phyloP scores from a whole-genome alignment of 306 rosid species.

The Glycine latifolia region DNA sequence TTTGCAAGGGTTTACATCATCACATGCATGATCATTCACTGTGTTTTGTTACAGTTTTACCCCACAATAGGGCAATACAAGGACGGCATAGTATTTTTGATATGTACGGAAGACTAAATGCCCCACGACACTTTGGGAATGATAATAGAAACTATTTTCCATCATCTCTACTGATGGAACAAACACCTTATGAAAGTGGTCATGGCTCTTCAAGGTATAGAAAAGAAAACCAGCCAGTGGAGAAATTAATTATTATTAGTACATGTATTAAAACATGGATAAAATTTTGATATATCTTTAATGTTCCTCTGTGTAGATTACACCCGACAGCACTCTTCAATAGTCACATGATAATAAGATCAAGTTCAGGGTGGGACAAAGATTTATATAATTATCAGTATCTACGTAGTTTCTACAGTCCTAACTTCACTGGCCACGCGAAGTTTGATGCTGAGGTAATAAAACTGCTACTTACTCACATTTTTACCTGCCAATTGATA shows the following conservation, averaged over 20 bases:
- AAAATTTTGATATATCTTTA: constrained; percentile 4
- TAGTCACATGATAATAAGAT: constrained; percentile 43
- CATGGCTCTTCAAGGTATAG: constrained; percentile 60
- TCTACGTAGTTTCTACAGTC: constrained; percentile 38
- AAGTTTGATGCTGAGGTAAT: constrained; percentile 50
- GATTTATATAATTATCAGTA: constrained; percentile 40
- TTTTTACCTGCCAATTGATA: constrained; percentile 3
- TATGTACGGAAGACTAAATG: constrained; percentile 59
- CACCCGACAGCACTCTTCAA: constrained; percentile 32
- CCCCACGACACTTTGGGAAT: constrained; percentile 51
- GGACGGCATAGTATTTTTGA: constrained; percentile 62
- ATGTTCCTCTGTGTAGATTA: constrained; percentile 43
- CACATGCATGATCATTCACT: constrained; percentile 31
- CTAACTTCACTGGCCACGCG: constrained; percentile 34
- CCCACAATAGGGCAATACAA: constrained; percentile 53
- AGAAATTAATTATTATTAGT: background rate
- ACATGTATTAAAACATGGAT: background rate
- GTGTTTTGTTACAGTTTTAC: constrained; percentile 60
- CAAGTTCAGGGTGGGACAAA: constrained; percentile 48
- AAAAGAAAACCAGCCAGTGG: background rate
- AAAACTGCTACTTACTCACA: constrained; percentile 3
- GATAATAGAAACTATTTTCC: constrained; percentile 24
- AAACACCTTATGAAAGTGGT: constrained; percentile 39
- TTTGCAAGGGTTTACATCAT: background rate
- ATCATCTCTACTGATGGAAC: constrained; percentile 49